phyloP scores from a whole-genome alignment of 352 stramenopile genomes.

The Pythium utonaiense region DNA sequence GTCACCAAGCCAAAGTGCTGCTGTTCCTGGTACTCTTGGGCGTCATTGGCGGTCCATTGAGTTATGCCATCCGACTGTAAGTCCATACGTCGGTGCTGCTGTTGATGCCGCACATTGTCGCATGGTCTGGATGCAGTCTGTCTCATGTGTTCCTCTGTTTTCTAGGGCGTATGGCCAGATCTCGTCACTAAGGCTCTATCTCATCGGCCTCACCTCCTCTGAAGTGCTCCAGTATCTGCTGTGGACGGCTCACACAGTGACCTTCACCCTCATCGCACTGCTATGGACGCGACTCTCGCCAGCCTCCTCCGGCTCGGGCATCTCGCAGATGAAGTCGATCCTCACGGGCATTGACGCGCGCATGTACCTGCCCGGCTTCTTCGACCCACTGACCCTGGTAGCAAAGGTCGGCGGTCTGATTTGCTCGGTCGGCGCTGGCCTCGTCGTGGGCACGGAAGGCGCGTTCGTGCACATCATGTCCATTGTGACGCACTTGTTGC shows the following conservation, averaged over 20 bases:
- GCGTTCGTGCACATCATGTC: slow-evolving; percentile 98
- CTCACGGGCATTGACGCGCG: slow-evolving; percentile 78
- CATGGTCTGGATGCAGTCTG: slow-evolving; percentile 5
- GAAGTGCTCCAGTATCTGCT: slow-evolving; percentile 39
- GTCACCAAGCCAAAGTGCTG: slow-evolving; percentile 62
- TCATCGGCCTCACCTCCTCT: slow-evolving; percentile 35
- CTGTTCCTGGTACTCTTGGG: slow-evolving; percentile 78
- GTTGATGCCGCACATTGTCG: neutral
- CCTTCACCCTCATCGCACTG: slow-evolving; percentile 61
- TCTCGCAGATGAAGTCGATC: slow-evolving; percentile 89
- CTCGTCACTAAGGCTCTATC: slow-evolving; percentile 32
- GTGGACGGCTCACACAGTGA: slow-evolving; percentile 67
- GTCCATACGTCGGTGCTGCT: neutral
- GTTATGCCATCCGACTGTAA: slow-evolving; percentile 67
- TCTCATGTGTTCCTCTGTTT: slow-evolving; percentile 7
- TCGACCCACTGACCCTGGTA: slow-evolving; percentile 79
- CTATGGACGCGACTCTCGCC: slow-evolving; percentile 73
- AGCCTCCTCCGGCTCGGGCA: slow-evolving; percentile 69
- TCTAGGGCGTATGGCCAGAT: slow-evolving; percentile 38
- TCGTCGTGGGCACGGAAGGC: slow-evolving; percentile 97
- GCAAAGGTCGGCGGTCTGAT: slow-evolving; percentile 92
- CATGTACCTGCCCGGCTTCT: slow-evolving; percentile 82
- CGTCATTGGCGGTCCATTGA: slow-evolving; percentile 74
- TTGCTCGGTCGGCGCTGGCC: slow-evolving; percentile 90
- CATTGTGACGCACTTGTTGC: slow-evolving; percentile 89